These are phyloP conservation scores for Brassica napus DNA, from an alignment of 345 rosid species.

Conservation along the genomic window DNA sequence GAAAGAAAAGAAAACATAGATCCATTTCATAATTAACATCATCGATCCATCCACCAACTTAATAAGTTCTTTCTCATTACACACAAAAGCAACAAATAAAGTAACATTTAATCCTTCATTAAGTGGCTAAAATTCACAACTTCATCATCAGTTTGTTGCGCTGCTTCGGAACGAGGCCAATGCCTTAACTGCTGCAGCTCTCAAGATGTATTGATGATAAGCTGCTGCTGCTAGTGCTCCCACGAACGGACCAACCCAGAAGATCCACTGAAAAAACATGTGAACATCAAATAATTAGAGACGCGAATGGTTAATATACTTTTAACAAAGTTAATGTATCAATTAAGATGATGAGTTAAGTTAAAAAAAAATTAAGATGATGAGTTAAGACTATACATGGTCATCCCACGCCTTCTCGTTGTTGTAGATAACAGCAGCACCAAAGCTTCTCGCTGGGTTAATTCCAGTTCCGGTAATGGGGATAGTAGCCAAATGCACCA, in stretches of 20 bases:
- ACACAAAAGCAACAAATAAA: background rate
- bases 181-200: constrained; percentile 69
- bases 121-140: background rate
- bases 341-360: background rate
- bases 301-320: background rate
- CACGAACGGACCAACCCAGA: constrained; percentile 74
- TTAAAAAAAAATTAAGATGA: no score
- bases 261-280: constrained; percentile 56
- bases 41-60: background rate
- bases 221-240: constrained; percentile 79
- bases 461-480: constrained; percentile 84
- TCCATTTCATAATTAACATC: background rate
- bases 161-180: constrained; percentile 72
- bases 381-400: constrained; percentile 29
- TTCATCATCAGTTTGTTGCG: constrained; percentile 46
- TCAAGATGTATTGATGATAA: constrained; percentile 65
- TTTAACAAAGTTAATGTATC: background rate
- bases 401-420: constrained; percentile 63
- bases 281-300: background rate
- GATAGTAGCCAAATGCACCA: constrained; percentile 83
- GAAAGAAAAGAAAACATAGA: background rate
- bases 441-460: constrained; percentile 79
- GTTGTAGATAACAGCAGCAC: constrained; percentile 77
- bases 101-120: background rate
- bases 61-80: background rate